A percentile compares a stretch with the other conserved stretches of the same genome.
These are phyloP conservation scores for Trametes versicolor DNA, from an alignment of 1,284 basidiomycete species.

Conservation along the genomic window DNA sequence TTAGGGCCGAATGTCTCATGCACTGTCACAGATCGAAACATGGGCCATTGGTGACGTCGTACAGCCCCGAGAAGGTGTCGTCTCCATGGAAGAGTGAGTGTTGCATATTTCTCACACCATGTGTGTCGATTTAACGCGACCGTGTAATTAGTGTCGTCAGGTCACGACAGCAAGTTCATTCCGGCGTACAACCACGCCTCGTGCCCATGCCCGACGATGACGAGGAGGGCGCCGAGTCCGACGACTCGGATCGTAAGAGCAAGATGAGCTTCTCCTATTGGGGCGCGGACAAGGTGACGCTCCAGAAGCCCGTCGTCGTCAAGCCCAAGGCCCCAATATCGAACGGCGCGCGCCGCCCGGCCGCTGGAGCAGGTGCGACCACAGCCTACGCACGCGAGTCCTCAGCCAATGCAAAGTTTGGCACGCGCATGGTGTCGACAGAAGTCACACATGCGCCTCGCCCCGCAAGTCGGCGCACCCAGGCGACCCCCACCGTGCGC, in stretches of 20 bases:
- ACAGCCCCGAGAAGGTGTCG: constrained; percentile 76
- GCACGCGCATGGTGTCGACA: constrained; percentile 71
- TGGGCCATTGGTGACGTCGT: constrained; percentile 86
- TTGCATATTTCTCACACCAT: constrained; percentile 19
- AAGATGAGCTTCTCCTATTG: constrained; percentile 93
- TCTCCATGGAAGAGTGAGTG: constrained; percentile 88
- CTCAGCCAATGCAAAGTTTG: constrained; percentile 87
- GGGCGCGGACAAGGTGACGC: constrained; percentile 88
- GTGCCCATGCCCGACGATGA: constrained; percentile 77
- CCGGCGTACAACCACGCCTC: constrained; percentile 66
- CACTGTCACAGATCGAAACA: constrained; percentile 74
- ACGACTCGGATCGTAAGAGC: constrained; percentile 87
- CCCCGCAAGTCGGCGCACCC: constrained; percentile 70
- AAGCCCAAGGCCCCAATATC: constrained; percentile 56
- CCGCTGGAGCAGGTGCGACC: constrained; percentile 52
- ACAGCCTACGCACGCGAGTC: constrained; percentile 78
- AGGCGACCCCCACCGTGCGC: constrained; percentile 58
- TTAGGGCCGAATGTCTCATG: constrained; percentile 16
- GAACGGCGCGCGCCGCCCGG: constrained; percentile 57
- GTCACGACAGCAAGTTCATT: constrained; percentile 68
- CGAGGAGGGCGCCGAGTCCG: constrained; percentile 65
- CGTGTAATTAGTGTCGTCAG: constrained; percentile 66
- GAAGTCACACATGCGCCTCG: constrained; percentile 59
- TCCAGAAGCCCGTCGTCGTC: constrained; percentile 76
- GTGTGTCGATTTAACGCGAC: constrained; percentile 24